A percentile compares a stretch with the other conserved stretches of the same genome.
Conservation (phyloP, 2,329 filamentous ascomycete genomes). For the Daldinia eschscholtzii region DNA sequence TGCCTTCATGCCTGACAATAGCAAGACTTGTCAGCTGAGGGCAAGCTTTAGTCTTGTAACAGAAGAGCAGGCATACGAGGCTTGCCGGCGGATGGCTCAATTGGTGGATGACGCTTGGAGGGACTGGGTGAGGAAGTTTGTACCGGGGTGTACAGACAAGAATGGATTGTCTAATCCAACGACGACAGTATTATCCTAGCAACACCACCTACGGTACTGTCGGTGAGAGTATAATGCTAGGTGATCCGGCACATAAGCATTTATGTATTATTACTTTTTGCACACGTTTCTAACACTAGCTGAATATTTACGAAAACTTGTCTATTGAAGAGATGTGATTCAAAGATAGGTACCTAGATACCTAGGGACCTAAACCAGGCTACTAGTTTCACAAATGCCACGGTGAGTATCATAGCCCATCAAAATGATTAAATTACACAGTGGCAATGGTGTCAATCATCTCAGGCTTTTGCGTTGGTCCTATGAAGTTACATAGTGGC, state of each 20-base stretch:
- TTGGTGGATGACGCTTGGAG: conserved; percentile 21
- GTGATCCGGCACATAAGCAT: not conserved
- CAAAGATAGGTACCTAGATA: too few species aligned
- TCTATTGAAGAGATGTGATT: not conserved
- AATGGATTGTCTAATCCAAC: not conserved
- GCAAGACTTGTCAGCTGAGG: conserved; percentile 16
- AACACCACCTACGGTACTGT: not conserved
- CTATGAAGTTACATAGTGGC: not conserved
- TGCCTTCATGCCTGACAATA: conserved; percentile 23
- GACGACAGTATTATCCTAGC: not conserved
- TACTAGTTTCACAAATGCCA: not conserved
- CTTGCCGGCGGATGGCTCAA: conserved; percentile 16
- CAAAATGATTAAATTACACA: not conserved
- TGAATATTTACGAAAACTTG: not conserved
- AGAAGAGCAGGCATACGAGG: conserved; percentile 22
- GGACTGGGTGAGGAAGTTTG: conserved; percentile 13
- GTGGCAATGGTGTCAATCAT: not conserved
- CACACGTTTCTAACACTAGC: not conserved
- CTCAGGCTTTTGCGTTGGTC: not conserved
- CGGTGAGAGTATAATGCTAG: not conserved
- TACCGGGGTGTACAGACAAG: not conserved
- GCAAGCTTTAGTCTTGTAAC: conserved; percentile 20
- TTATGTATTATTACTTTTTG: not conserved
- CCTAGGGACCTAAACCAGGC: not conserved
- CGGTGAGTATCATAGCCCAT: not conserved